These are phyloP conservation scores for Coemansia reversa DNA, from an alignment of 192 early-diverging fungal species.

Conservation along the genomic window DNA sequence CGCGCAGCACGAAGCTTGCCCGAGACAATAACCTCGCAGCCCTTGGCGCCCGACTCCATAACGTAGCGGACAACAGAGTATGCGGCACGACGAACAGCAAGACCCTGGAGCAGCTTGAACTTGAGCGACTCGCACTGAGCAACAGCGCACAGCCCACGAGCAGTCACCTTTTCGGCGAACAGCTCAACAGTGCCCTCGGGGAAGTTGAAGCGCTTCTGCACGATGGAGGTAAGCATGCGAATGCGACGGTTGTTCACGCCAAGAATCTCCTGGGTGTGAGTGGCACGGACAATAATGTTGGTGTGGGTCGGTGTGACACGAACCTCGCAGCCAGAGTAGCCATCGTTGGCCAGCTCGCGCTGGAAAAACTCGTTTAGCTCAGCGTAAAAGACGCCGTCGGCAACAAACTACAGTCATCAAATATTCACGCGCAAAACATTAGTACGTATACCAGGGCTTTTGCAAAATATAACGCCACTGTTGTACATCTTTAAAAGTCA, in stretches of 20 bases:
- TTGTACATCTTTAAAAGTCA: too few relatives aligned
- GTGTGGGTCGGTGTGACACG: slow-evolving; percentile 98
- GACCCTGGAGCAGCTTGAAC: slow-evolving; percentile 95
- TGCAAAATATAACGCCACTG: too few relatives aligned
- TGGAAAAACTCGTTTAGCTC: slow-evolving; percentile 99
- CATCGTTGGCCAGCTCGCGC: slow-evolving; percentile 94
- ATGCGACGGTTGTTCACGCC: slow-evolving; percentile 99
- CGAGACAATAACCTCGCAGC: slow-evolving; percentile 98
- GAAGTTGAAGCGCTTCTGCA: slow-evolving; percentile 99
- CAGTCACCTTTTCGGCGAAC: slow-evolving; percentile 96
- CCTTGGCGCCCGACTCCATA: slow-evolving; percentile 99
- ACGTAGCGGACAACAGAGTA: slow-evolving; percentile 99
- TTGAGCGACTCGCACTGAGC: slow-evolving; percentile 98
- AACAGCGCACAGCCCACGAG: slow-evolving; percentile 96
- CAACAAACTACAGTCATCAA: slow-evolving; percentile 78
- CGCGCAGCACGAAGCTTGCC: slow-evolving; percentile 99
- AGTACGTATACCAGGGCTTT: too few relatives aligned
- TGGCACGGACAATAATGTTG: slow-evolving; percentile 99
- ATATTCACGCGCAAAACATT: too few relatives aligned
- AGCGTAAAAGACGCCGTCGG: slow-evolving; percentile 99
- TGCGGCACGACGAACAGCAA: slow-evolving; percentile 95
- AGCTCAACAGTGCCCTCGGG: slow-evolving; percentile 97
- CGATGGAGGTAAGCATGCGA: slow-evolving; percentile 94
- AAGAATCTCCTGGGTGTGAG: slow-evolving; percentile 96
- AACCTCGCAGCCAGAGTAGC: slow-evolving; percentile 99